These are phyloP conservation scores for Paratinospora sagittata DNA, from an alignment of 164 flowering plant species.

Conservation along the genomic window DNA sequence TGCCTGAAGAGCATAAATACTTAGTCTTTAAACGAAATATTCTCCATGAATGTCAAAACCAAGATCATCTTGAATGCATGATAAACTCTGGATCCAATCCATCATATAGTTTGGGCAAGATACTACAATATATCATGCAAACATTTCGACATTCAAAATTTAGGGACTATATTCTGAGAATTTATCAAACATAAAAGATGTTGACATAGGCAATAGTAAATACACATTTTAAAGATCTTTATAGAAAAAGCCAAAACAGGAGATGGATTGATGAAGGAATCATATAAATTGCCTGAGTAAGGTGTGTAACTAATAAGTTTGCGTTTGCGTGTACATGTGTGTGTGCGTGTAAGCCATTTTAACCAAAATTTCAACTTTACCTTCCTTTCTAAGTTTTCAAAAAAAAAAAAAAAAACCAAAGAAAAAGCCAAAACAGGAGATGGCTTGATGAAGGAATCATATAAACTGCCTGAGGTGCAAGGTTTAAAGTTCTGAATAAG, in stretches of 20 bases:
- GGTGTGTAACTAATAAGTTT: no score
- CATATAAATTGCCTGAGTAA: background rate
- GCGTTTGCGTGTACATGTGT: no score
- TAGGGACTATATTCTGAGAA: no score
- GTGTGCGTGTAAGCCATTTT: no score
- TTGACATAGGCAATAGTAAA: background rate
- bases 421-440: background rate
- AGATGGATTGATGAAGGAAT: background rate
- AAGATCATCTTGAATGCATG: background rate
- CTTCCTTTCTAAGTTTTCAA: no score
- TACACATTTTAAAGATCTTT: background rate
- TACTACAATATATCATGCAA: background rate
- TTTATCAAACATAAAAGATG: background rate
- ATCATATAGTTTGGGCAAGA: background rate
- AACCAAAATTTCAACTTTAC: no score
- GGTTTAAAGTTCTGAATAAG: no score
- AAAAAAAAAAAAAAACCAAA: background rate
- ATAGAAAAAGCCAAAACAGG: background rate
- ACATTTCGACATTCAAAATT: background rate
- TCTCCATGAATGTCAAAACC: background rate
- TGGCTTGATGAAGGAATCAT: background rate
- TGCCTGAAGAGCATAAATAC: no score
- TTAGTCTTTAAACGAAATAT: no score
- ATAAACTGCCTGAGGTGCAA: background rate
- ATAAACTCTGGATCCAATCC: background rate